A percentile compares a stretch with the other conserved stretches of the same genome.
Evolutionary conservation across 129 eudicot species (phyloP).

Genomic region (Cynara cardunculus): DNA sequence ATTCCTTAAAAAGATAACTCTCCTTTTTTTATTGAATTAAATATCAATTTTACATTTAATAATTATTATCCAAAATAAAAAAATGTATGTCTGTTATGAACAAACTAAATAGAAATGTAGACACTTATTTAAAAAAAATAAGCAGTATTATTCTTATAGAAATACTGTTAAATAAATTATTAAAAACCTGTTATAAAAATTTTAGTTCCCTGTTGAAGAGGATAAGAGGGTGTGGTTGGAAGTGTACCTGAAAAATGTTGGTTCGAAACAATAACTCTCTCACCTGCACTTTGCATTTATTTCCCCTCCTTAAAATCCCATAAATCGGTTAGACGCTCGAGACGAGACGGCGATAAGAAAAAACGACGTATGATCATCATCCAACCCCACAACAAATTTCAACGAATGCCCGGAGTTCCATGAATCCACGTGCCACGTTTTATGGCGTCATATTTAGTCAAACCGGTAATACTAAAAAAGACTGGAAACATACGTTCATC

Average conservation of each 20-base stretch:
- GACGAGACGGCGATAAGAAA: conserved; percentile 16
- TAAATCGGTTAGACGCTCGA: conserved; percentile 29
- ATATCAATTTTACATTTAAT: neutral
- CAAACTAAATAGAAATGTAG: too few species aligned
- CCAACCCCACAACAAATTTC: conserved; percentile 20
- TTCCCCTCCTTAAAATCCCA: conserved; percentile 34
- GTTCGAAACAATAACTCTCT: conserved; percentile 35
- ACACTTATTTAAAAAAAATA: too few species aligned
- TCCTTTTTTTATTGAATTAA: neutral
- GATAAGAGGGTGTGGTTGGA: conserved; percentile 16
- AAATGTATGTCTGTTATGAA: too few species aligned
- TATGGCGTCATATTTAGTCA: conserved; percentile 18
- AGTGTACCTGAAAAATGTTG: conserved; percentile 24
- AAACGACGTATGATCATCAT: conserved; percentile 20
- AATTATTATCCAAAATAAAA: too few species aligned
- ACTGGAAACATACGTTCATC: neutral
- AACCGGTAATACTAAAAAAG: neutral
- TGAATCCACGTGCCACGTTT: neutral
- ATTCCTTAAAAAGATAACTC: neutral
- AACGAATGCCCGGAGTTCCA: conserved; percentile 24
- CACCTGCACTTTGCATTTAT: conserved; percentile 37
- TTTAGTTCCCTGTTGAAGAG: neutral
- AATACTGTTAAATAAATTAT: neutral
- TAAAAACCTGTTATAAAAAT: neutral
- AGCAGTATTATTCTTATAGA: too few species aligned